phyloP scores from a whole-genome alignment of 2,329 filamentous ascomycete species.

The Paradendryphiella salina region DNA sequence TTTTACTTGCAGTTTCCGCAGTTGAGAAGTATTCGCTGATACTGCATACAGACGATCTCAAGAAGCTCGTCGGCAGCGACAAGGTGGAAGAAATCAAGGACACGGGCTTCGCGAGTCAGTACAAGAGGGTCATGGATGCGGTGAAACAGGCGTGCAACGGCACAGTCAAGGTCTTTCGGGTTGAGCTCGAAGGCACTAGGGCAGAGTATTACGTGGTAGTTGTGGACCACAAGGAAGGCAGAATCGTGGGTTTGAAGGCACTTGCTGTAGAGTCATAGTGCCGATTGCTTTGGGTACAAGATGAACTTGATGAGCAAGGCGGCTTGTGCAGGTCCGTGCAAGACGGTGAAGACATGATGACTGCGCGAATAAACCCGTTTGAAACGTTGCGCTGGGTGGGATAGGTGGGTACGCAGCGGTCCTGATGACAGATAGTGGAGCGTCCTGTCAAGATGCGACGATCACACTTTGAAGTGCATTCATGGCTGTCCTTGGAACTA shows the following conservation, averaged over 20 bases:
- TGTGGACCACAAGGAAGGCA: conserved; percentile 60
- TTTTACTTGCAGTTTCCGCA: background rate
- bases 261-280: conserved; percentile 67
- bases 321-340: background rate
- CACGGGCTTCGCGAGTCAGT: conserved; percentile 74
- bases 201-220: conserved; percentile 81
- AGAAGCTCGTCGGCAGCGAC: conserved; percentile 63
- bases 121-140: conserved; percentile 69
- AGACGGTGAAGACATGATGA: background rate
- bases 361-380: conserved; percentile 11
- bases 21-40: conserved; percentile 10
- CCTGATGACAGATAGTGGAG: conserved; percentile 5
- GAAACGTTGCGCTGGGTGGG: conserved; percentile 7
- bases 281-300: background rate
- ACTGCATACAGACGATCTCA: conserved; percentile 64
- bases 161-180: conserved; percentile 74
- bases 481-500: background rate
- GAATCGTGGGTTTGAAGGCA: conserved; percentile 77
- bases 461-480: background rate
- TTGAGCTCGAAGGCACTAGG: conserved; percentile 64
- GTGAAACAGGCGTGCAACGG: conserved; percentile 67
- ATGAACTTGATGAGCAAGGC: background rate
- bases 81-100: conserved; percentile 68
- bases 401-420: conserved; percentile 7
- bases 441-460: background rate